Evolutionary conservation across 192 early-diverging fungal species (phyloP).

Genomic region (Backusella psychrophila): DNA sequence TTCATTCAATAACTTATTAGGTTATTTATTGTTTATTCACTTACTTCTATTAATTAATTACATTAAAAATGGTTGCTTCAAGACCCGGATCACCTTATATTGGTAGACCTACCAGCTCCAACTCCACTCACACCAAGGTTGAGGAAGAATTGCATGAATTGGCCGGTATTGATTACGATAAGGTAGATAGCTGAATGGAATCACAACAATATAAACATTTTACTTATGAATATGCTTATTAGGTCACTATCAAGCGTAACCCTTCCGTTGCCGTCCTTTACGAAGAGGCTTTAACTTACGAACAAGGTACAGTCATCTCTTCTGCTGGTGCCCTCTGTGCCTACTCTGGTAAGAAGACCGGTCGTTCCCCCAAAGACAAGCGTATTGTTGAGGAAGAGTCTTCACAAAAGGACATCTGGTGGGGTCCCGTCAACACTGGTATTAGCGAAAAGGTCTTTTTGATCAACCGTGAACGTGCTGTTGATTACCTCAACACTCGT

Average conservation of each 20-base stretch:
- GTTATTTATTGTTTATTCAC: conserved; percentile 15
- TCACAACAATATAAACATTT: too few relatives aligned
- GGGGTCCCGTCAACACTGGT: conserved; percentile 97
- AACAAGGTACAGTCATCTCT: conserved; percentile 86
- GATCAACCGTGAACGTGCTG: conserved; percentile 93
- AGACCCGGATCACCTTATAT: conserved; percentile 27
- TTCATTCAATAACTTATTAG: not conserved
- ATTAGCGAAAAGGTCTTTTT: conserved; percentile 80
- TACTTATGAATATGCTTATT: not conserved
- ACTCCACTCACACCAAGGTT: conserved; percentile 40
- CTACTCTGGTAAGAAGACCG: conserved; percentile 89
- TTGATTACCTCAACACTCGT: conserved; percentile 96
- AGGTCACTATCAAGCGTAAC: conserved; percentile 80
- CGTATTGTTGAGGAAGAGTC: conserved; percentile 91
- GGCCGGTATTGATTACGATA: conserved; percentile 79
- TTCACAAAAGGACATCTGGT: conserved; percentile 92
- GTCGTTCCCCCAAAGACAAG: conserved; percentile 95
- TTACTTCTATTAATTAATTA: conserved; percentile 18
- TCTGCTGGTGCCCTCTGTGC: conserved; percentile 90
- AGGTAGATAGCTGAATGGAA: conserved; percentile 26
- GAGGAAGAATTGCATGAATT: conserved; percentile 67
- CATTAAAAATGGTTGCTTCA: conserved; percentile 22
- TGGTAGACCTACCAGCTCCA: conserved; percentile 27
- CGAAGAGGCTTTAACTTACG: conserved; percentile 86
- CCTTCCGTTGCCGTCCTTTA: conserved; percentile 85